A percentile compares a stretch with the other conserved stretches of the same genome.
phyloP scores from a whole-genome alignment of 1,284 basidiomycete species.

The Ganoderma sinense region DNA sequence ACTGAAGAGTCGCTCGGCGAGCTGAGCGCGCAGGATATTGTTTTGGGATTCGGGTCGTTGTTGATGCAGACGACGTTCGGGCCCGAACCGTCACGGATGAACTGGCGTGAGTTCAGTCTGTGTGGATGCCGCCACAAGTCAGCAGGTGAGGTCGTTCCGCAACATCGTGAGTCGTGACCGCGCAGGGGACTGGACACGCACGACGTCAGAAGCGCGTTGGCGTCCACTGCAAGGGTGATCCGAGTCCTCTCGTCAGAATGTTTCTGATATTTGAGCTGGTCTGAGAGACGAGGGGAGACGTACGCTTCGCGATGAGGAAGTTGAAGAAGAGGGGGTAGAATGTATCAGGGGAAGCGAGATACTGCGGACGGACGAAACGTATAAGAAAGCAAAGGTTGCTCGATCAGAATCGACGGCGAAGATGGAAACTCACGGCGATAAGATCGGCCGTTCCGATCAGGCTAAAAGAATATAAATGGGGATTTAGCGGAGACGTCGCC shows the following conservation, averaged over 20 bases:
- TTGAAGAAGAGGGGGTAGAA: constrained; percentile 1
- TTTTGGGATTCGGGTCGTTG: not conserved
- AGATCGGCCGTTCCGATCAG: not conserved
- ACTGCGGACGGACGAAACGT: not conserved
- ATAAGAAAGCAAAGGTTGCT: not conserved
- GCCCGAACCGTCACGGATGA: not conserved
- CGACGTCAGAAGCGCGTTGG: not conserved
- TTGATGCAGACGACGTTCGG: not conserved
- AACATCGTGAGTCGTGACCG: too few relatives aligned
- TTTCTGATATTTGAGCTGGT: not conserved
- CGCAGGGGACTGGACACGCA: not conserved
- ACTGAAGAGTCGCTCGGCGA: not conserved
- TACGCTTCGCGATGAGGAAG: not conserved
- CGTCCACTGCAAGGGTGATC: not conserved
- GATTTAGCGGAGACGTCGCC: not conserved
- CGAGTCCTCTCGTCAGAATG: not conserved
- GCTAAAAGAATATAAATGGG: not conserved
- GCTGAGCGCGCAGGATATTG: not conserved
- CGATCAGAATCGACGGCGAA: not conserved
- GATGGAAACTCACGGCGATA: not conserved
- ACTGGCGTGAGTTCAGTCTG: not conserved
- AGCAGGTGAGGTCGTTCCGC: not conserved
- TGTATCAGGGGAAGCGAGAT: not conserved
- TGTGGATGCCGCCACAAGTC: not conserved
- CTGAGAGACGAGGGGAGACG: not conserved